Conservation (phyloP, 768 basidiomycete genomes). For the Boletus reticulatus region DNA sequence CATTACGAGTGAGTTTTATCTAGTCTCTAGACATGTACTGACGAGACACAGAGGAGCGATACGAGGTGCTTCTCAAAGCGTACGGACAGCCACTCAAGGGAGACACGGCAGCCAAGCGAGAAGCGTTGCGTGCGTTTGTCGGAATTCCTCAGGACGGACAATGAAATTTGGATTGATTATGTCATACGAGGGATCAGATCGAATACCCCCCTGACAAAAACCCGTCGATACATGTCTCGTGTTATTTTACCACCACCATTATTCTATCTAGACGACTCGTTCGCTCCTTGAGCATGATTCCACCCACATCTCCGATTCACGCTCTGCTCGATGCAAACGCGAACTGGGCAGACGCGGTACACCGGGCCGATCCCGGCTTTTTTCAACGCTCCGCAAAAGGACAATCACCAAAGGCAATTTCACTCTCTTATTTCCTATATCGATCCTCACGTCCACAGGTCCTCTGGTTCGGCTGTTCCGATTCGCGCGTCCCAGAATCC, state of each 20-base stretch:
- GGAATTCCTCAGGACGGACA: conserved; percentile 32
- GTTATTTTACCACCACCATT: too few species aligned
- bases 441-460: conserved; percentile 38
- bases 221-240: too few species aligned
- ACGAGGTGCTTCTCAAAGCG: conserved; percentile 36
- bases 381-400: conserved; percentile 58
- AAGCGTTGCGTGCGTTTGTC: conserved; percentile 36
- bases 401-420: conserved; percentile 60
- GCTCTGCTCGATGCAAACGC: conserved; percentile 52
- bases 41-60: conserved; percentile 36
- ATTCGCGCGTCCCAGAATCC: conserved; percentile 86
- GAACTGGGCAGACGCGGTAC: conserved; percentile 67
- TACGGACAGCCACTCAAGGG: conserved; percentile 36
- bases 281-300: background rate
- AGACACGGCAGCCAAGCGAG: conserved; percentile 39
- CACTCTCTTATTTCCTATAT: background rate
- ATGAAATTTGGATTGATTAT: background rate
- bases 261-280: too few species aligned
- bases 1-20: conserved; percentile 34
- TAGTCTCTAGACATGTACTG: background rate
- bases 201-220: background rate
- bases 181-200: conserved; percentile 4
- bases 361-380: conserved; percentile 56
- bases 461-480: conserved; percentile 83
- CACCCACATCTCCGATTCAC: background rate